A percentile compares a stretch with the other conserved stretches of the same genome.
phyloP scores from a whole-genome alignment of 371 early-diverging fungal species.

The Choanephora cucurbitarum region DNA sequence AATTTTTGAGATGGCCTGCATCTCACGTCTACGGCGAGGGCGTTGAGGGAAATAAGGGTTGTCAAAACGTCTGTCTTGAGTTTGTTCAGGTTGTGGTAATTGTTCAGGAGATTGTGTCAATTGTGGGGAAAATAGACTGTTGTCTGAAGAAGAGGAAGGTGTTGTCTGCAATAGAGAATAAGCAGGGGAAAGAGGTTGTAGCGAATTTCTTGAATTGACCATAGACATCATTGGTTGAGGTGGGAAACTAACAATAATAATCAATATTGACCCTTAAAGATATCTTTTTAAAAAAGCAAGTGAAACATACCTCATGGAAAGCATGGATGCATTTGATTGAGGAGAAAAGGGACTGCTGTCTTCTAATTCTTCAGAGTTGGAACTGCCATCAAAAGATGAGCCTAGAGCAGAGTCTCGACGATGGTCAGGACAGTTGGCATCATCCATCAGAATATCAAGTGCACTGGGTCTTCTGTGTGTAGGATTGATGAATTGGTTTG shows the following conservation, averaged over 20 bases:
- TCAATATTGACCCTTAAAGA: neutral
- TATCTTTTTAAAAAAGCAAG: neutral
- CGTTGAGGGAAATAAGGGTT: conserved; percentile 18
- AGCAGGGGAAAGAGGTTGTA: conserved; percentile 25
- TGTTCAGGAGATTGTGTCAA: conserved; percentile 5
- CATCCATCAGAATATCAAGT: conserved; percentile 21
- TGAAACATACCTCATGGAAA: conserved; percentile 22
- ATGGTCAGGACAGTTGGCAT: conserved; percentile 12
- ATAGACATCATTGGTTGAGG: conserved; percentile 19
- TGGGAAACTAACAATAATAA: conserved; percentile 14
- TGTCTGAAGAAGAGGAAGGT: conserved; percentile 2
- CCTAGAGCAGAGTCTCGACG: conserved; percentile 29
- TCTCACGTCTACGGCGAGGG: conserved; percentile 51
- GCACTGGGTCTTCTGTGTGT: conserved; percentile 18
- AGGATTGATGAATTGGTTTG: conserved; percentile 10
- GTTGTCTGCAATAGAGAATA: conserved; percentile 6
- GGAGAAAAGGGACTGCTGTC: conserved; percentile 9
- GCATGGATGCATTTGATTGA: conserved; percentile 9
- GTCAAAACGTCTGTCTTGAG: conserved; percentile 3
- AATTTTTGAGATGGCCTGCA: conserved; percentile 62
- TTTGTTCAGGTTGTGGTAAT: conserved; percentile 1
- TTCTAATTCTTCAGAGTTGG: conserved; percentile 26
- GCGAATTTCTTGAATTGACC: conserved; percentile 14
- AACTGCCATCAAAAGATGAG: conserved; percentile 29
- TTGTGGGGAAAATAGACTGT: conserved; percentile 3